phyloP scores from a whole-genome alignment of 2,329 filamentous ascomycete species.

The Aspergillus sp. region DNA sequence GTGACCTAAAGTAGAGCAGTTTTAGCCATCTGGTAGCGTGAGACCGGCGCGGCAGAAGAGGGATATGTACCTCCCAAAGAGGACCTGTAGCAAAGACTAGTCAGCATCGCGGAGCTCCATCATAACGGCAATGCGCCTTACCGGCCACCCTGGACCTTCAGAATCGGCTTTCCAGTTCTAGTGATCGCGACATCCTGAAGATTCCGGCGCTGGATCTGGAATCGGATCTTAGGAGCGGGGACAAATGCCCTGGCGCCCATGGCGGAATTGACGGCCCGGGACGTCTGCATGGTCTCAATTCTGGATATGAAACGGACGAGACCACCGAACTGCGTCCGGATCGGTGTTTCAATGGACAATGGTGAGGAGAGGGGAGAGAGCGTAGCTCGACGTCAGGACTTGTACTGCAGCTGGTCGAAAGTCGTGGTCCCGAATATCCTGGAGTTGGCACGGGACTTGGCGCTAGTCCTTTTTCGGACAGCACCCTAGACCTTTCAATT shows the following conservation, averaged over 20 bases:
- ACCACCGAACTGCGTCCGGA: constrained; percentile 28
- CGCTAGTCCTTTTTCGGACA: constrained; percentile 37
- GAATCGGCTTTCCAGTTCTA: constrained; percentile 91
- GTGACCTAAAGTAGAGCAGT: constrained; percentile 64
- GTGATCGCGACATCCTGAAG: constrained; percentile 88
- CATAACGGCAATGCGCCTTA: constrained; percentile 49
- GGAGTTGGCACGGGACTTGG: constrained; percentile 33
- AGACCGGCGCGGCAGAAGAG: constrained; percentile 20
- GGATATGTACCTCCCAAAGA: constrained; percentile 74
- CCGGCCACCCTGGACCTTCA: constrained; percentile 87
- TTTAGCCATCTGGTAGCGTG: constrained; percentile 29
- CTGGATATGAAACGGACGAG: constrained; percentile 29
- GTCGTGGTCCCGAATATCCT: constrained; percentile 23
- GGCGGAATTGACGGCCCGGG: constrained; percentile 46
- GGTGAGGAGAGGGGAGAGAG: constrained; percentile 30
- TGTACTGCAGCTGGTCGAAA: constrained; percentile 26
- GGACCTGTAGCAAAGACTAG: constrained; percentile 57
- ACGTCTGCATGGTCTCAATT: constrained; percentile 49
- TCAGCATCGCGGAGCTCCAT: constrained; percentile 25
- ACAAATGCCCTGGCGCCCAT: constrained; percentile 41
- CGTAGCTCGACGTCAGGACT: constrained; percentile 31
- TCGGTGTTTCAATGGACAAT: constrained; percentile 23
- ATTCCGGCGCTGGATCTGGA: constrained; percentile 50
- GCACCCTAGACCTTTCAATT: constrained; percentile 1
- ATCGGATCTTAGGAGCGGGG: constrained; percentile 41